Base-by-base conservation (phyloP, 768 basidiomycete species). In the Pisolithus marmoratus region DNA sequence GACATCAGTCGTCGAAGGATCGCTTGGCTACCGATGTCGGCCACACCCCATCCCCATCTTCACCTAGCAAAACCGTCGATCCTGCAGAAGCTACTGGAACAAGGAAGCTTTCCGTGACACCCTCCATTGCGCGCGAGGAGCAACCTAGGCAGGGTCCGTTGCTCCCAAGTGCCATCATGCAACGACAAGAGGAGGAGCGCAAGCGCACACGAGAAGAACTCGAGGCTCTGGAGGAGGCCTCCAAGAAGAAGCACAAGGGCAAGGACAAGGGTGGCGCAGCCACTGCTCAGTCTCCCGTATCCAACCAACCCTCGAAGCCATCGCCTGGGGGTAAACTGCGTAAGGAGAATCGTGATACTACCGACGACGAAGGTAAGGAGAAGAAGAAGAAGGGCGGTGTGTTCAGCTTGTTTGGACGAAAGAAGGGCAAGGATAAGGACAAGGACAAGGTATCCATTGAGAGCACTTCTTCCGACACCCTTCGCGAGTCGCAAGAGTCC, bases 351-450 rank as follows among this genome's bases (percentile, higher is more conserved):
- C 61, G 70, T 38, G 64, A 69, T 48, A 69, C 72, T 11, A 59
- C 65, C 12, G 63, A 74, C 46, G 77, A 77, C 31, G 78, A 77
- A 22, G 66, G 70, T 14, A 79, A 75, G 64, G 75, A 80, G 43
- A 80, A 77, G 54, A 80, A 80, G 55, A 85, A 84, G 70, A 84
- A 80, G 50, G 70, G 81, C 3, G 83, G 87, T 3, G 77, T 97
- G 51, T 85, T 96, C 57, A 77, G 84, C 0, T 61, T 97, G 46
- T 95, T 95, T 64, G 77, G 78, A 17, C 72, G 86, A 59, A 84
- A 82, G 68, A 93, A 87, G 67, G 31, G 22, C 19, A 47, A 47
- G 17, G 82, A 88, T 60, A 89, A 85, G 70, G 74, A 82, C 47
- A 84, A 84, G 61, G 83, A 78, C 40, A 82, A 82, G 64, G 61